Conservation (phyloP, 2,329 filamentous ascomycete species). For the Fusarium verrucosum region DNA sequence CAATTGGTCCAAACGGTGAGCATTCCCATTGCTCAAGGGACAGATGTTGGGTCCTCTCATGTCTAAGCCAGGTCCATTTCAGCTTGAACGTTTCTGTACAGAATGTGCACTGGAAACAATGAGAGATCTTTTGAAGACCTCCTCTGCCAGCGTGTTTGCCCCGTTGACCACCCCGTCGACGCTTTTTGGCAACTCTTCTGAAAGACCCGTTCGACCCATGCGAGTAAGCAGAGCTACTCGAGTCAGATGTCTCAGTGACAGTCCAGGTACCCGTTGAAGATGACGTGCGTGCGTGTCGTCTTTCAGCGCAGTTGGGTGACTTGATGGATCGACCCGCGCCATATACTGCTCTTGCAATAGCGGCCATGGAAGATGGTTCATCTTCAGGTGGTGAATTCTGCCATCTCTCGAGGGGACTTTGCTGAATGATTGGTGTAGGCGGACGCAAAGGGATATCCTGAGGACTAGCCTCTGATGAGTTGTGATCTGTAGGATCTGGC, state of each 20-base stretch:
- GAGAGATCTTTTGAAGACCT: background rate
- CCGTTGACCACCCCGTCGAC: background rate
- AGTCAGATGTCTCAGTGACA: constrained; percentile 1
- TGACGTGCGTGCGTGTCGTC: background rate
- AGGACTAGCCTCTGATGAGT: background rate
- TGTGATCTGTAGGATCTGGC: background rate
- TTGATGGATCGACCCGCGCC: background rate
- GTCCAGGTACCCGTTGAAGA: constrained; percentile 31
- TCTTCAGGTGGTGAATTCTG: constrained; percentile 47
- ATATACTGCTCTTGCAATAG: constrained; percentile 43
- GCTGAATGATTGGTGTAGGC: constrained; percentile 59
- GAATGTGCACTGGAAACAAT: constrained; percentile 54
- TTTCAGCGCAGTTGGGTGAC: accelerated
- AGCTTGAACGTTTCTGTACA: constrained; percentile 57
- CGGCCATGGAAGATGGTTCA: constrained; percentile 44
- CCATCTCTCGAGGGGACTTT: constrained; percentile 48
- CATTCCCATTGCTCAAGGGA: constrained; percentile 60
- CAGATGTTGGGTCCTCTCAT: constrained; percentile 59
- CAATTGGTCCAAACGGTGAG: constrained; percentile 48
- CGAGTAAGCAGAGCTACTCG: background rate
- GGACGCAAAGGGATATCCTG: background rate
- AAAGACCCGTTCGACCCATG: background rate
- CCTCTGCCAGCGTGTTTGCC: background rate
- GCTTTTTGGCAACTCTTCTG: background rate
- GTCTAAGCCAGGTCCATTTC: constrained; percentile 59